Conservation (phyloP, 257 asterid genomes). For the Plantago major region DNA sequence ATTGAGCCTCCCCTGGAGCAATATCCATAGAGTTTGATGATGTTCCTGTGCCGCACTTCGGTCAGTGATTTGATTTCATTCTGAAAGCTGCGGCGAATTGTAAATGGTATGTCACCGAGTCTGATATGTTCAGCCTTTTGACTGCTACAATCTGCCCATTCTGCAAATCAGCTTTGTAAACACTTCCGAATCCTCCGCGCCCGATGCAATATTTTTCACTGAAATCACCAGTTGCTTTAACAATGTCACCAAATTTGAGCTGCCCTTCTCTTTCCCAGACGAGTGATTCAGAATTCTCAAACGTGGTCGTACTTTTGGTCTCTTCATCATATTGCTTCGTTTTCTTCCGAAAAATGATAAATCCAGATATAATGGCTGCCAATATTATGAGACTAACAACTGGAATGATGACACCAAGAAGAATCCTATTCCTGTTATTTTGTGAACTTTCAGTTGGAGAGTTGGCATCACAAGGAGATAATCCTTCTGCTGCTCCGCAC, state of each 20-base stretch:
- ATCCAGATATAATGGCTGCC: slow-evolving; percentile 30
- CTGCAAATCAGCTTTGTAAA: slow-evolving; percentile 59
- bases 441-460: slow-evolving; percentile 28
- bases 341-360: slow-evolving; percentile 32
- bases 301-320: slow-evolving; percentile 21
- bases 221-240: slow-evolving; percentile 67
- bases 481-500: slow-evolving; percentile 63
- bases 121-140: slow-evolving; percentile 62
- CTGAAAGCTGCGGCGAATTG: slow-evolving; percentile 54
- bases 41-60: slow-evolving; percentile 84
- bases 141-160: slow-evolving; percentile 68
- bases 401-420: slow-evolving; percentile 44
- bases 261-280: slow-evolving; percentile 79
- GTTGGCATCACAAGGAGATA: slow-evolving; percentile 37
- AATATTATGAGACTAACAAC: slow-evolving; percentile 36
- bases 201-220: slow-evolving; percentile 66
- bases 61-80: slow-evolving; percentile 79
- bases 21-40: slow-evolving; percentile 79
- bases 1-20: slow-evolving; percentile 64
- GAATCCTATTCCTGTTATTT: slow-evolving; percentile 36
- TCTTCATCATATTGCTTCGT: slow-evolving; percentile 37
- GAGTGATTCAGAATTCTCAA: slow-evolving; percentile 41
- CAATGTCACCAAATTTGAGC: slow-evolving; percentile 67
- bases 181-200: slow-evolving; percentile 83
- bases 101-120: slow-evolving; percentile 49